These are phyloP conservation scores for Rhipidocladum racemiflorum DNA, from an alignment of 176 grass and related monocot species.

Conservation along the genomic window DNA sequence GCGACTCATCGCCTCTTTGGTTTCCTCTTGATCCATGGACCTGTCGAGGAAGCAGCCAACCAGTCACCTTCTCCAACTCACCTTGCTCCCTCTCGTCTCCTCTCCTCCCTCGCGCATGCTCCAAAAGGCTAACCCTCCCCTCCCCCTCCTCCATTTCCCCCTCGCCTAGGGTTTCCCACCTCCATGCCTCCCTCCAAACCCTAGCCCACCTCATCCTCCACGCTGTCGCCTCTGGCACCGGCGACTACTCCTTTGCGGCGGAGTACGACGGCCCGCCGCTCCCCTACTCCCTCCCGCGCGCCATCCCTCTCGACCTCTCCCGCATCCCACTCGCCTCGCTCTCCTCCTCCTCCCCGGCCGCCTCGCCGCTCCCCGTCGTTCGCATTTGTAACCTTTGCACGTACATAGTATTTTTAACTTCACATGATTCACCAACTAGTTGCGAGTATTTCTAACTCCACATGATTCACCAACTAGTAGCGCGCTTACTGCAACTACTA, in stretches of 20 bases:
- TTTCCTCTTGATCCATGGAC: too few relatives aligned
- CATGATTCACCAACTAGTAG: too few relatives aligned
- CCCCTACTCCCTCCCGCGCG: conserved; percentile 73
- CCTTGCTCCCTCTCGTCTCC: neutral
- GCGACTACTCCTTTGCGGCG: conserved; percentile 80
- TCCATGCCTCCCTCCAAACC: too few relatives aligned
- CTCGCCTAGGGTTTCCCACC: conserved; percentile 52
- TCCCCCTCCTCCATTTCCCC: conserved; percentile 18
- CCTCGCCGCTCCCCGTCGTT: conserved; percentile 65
- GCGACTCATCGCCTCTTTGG: too few relatives aligned
- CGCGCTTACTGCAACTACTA: too few relatives aligned
- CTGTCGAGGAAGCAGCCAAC: too few relatives aligned
- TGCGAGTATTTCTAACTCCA: too few relatives aligned
- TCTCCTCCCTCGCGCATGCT: conserved; percentile 36
- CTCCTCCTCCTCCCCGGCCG: conserved; percentile 29
- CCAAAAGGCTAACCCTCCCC: conserved; percentile 26
- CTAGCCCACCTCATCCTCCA: too few relatives aligned
- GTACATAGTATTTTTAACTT: too few relatives aligned
- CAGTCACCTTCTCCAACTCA: conserved; percentile 6
- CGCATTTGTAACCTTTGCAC: neutral
- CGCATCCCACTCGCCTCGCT: conserved; percentile 77
- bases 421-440: too few relatives aligned
- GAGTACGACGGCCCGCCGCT: conserved; percentile 92
- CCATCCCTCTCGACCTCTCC: conserved; percentile 76
- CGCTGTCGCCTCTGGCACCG: neutral